Conservation (phyloP, 805 yeast species). For the Nakazawaea molendinolei region DNA sequence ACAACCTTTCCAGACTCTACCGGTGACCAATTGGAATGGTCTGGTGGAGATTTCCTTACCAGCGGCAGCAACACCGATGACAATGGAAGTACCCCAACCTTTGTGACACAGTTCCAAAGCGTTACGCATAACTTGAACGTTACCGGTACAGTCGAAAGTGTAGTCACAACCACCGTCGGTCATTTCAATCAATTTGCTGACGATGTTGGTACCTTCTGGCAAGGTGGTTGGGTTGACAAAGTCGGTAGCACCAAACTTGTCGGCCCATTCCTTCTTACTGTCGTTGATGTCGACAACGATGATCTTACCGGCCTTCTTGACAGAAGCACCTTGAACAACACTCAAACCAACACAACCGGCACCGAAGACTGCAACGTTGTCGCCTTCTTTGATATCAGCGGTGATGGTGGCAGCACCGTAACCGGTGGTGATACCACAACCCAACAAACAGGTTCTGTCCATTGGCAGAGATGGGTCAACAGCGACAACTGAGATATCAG, state of each 20-base stretch:
- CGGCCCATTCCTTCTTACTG: slow-evolving; percentile 78
- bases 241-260: slow-evolving; percentile 90
- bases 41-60: slow-evolving; percentile 95
- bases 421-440: slow-evolving; percentile 98
- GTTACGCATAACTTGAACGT: slow-evolving; percentile 87
- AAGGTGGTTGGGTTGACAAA: slow-evolving; percentile 81
- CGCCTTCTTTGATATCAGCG: slow-evolving; percentile 86
- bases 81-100: slow-evolving; percentile 96
- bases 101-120: slow-evolving; percentile 97
- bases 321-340: slow-evolving; percentile 90
- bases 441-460: slow-evolving; percentile 86
- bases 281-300: slow-evolving; percentile 86
- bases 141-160: slow-evolving; percentile 98
- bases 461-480: slow-evolving; percentile 78
- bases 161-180: slow-evolving; percentile 97
- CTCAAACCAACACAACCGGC: slow-evolving; percentile 97
- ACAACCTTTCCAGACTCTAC: slow-evolving; percentile 98
- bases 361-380: slow-evolving; percentile 93
- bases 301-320: slow-evolving; percentile 73
- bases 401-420: slow-evolving; percentile 96
- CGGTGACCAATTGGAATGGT: slow-evolving; percentile 98
- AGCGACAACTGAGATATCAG: slow-evolving; percentile 94
- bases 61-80: slow-evolving; percentile 98
- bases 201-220: slow-evolving; percentile 68
- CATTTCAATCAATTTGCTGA: slow-evolving; percentile 74